Conservation (phyloP, 371 early-diverging fungal genomes). For the Syncephalastrum racemosum region DNA sequence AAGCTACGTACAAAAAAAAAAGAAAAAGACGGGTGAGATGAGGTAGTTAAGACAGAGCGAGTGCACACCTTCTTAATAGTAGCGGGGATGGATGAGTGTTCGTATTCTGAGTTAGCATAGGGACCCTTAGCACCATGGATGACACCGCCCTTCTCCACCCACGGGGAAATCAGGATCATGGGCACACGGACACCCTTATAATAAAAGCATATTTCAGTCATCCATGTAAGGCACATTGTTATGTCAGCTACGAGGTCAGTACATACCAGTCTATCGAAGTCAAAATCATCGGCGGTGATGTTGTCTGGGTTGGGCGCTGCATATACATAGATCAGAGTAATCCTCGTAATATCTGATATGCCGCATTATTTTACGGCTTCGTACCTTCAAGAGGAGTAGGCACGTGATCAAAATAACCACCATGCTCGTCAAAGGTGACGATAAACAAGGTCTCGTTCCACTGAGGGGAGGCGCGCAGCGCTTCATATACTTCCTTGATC, state of each 20-base stretch:
- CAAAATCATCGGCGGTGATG: conserved; percentile 21
- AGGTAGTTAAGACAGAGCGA: background rate
- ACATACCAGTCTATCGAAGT: conserved; percentile 11
- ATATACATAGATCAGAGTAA: background rate
- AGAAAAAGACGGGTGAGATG: background rate
- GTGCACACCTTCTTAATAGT: conserved; percentile 27
- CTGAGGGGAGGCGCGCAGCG: conserved; percentile 19
- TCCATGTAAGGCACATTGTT: background rate
- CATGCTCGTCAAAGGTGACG: conserved; percentile 31
- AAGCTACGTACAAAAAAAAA: conserved; percentile 6
- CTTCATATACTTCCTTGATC: conserved; percentile 28
- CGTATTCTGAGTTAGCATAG: conserved; percentile 28
- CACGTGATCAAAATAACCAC: conserved; percentile 29
- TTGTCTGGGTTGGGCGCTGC: conserved; percentile 32
- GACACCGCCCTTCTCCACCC: conserved; percentile 42
- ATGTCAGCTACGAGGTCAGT: background rate
- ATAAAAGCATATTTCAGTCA: background rate
- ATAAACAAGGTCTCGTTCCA: conserved; percentile 27
- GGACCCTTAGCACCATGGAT: conserved; percentile 24
- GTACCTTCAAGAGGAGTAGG: conserved; percentile 23
- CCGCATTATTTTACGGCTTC: background rate
- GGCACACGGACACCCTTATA: conserved; percentile 50
- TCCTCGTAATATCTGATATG: too few species aligned
- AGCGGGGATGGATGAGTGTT: conserved; percentile 48
- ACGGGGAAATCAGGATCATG: conserved; percentile 45